Percentiles rank a stretch among this genome's conserved stretches.
Evolutionary conservation across 2,329 filamentous ascomycete genomes (phyloP).

Genomic region (Alternaria panax): DNA sequence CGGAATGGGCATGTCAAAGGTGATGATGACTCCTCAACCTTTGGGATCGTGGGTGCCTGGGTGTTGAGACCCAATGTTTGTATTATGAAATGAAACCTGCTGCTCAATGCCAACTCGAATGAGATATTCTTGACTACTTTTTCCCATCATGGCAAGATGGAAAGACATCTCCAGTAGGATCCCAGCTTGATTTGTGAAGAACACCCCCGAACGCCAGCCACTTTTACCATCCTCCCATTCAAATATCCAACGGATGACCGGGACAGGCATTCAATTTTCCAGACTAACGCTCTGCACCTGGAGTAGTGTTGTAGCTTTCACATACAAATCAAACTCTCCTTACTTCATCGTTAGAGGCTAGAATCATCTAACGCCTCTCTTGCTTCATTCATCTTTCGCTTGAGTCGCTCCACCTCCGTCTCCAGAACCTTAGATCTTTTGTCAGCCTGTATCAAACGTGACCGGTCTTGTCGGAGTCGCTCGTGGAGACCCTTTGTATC

Average conservation of each 20-base stretch:
- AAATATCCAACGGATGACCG: neutral
- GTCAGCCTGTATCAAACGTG: neutral
- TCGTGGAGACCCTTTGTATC: neutral
- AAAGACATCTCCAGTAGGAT: neutral
- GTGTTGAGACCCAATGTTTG: neutral
- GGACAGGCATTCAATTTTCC: no score
- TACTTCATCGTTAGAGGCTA: neutral
- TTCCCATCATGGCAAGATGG: neutral
- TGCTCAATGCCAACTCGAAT: neutral
- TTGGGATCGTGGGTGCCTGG: neutral
- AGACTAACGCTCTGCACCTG: neutral
- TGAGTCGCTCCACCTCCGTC: neutral
- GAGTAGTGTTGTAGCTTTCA: no score
- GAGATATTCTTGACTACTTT: neutral
- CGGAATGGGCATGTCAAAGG: neutral
- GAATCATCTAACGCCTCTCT: neutral
- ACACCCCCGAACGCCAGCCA: neutral
- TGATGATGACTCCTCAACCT: neutral
- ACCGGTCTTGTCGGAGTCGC: neutral
- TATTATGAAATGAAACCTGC: neutral
- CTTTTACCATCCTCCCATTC: neutral
- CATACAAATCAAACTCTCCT: neutral
- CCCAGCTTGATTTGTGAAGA: neutral
- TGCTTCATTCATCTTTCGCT: neutral
- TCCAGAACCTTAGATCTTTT: neutral